These are phyloP conservation scores for Radiomyces spectabilis DNA, from an alignment of 192 early-diverging fungal genomes.

Conservation along the genomic window DNA sequence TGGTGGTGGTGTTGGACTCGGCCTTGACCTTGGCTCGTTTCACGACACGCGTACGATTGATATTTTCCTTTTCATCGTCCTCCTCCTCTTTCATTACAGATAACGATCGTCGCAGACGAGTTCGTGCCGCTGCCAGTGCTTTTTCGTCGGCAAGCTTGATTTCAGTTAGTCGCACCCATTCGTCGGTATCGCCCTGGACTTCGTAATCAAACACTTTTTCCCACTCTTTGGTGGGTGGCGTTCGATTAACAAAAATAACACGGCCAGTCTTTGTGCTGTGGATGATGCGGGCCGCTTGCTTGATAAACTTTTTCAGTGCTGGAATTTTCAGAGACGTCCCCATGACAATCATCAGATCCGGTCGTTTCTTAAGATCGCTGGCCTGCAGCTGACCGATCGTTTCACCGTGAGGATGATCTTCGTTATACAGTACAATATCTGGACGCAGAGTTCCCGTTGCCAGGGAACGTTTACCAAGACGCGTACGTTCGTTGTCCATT, in stretches of 20 bases:
- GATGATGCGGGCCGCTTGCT: conserved; percentile 55
- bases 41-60: too few species aligned
- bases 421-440: conserved; percentile 94
- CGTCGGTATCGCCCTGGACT: conserved; percentile 63
- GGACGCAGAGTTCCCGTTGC: conserved; percentile 79
- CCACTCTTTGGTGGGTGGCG: conserved; percentile 65
- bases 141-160: conserved; percentile 6
- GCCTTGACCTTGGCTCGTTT: too few species aligned
- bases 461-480: conserved; percentile 71
- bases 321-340: conserved; percentile 83
- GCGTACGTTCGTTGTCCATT: conserved; percentile 38
- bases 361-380: conserved; percentile 48
- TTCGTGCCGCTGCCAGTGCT: neutral
- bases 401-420: conserved; percentile 72
- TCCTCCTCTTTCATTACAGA: neutral
- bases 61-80: neutral
- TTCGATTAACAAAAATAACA: conserved; percentile 72
- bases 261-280: conserved; percentile 44
- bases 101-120: neutral
- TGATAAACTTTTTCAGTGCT: conserved; percentile 70
- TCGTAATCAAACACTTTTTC: conserved; percentile 73
- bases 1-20: too few species aligned
- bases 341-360: conserved; percentile 81
- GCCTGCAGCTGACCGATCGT: conserved; percentile 51
- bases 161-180: conserved; percentile 34